phyloP scores from a whole-genome alignment of 139 green algal genomes.

The Chlorella sp. region DNA sequence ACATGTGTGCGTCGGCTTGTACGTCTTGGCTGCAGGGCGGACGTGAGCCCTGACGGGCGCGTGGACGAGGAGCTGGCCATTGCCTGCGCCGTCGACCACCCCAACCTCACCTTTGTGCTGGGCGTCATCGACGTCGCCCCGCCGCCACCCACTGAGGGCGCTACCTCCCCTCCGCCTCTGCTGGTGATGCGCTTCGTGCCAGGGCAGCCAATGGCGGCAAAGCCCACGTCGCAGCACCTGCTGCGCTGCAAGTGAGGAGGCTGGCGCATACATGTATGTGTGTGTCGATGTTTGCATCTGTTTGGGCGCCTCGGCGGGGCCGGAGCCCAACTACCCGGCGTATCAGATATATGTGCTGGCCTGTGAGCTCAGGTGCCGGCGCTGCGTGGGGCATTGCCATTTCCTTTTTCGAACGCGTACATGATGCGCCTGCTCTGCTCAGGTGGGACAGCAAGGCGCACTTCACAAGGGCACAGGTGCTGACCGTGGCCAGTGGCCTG shows the following conservation, averaged over 20 bases:
- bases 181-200: slow-evolving; percentile 28
- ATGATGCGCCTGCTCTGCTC: no score
- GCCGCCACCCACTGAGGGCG: no score
- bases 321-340: no score
- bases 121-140: slow-evolving; percentile 4
- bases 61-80: slow-evolving; percentile 66
- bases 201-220: slow-evolving; percentile 26
- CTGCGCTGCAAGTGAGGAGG: slow-evolving; percentile 52
- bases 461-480: background rate
- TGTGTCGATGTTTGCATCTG: no score
- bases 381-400: no score
- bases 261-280: background rate
- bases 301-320: no score
- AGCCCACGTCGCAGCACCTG: slow-evolving; percentile 59
- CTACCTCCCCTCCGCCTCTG: background rate
- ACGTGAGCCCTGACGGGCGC: slow-evolving; percentile 58
- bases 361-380: no score
- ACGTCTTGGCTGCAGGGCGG: slow-evolving; percentile 19
- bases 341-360: no score
- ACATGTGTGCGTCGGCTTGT: no score
- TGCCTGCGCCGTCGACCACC: slow-evolving; percentile 48
- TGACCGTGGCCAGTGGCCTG: background rate
- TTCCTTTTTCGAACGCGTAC: no score
- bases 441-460: no score
- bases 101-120: slow-evolving; percentile 57